Conservation (phyloP, 2,329 filamentous ascomycete species). For the Nemania sp. region DNA sequence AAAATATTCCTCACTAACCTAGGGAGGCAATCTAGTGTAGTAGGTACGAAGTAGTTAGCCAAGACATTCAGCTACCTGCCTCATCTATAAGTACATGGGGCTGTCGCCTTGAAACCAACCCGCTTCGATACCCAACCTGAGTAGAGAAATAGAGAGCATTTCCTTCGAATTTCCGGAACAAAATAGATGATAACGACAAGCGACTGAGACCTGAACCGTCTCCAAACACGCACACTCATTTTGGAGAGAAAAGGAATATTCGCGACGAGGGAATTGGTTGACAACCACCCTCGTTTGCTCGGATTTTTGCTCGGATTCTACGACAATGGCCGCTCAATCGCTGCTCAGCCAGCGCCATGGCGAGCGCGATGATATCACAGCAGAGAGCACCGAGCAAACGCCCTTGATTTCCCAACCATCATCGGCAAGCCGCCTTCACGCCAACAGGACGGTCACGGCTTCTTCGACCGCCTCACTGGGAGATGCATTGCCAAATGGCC, state of each 20-base stretch:
- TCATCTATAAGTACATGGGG: too few relatives aligned
- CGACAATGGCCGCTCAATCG: constrained; percentile 15
- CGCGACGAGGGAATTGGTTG: too few relatives aligned
- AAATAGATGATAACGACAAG: not conserved
- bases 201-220: not conserved
- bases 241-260: not conserved
- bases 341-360: not conserved
- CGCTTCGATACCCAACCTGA: too few relatives aligned
- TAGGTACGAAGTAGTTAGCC: too few relatives aligned
- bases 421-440: not conserved
- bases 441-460: not conserved
- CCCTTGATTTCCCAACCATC: constrained; percentile 9
- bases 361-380: constrained; percentile 9
- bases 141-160: too few relatives aligned
- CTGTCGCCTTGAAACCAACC: too few relatives aligned
- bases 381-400: constrained; percentile 18
- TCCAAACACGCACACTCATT: not conserved
- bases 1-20: too few relatives aligned
- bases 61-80: too few relatives aligned
- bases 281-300: too few relatives aligned
- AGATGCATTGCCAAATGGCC: constrained; percentile 6
- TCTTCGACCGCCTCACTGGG: constrained; percentile 10
- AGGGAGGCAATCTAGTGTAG: too few relatives aligned
- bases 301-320: too few relatives aligned
- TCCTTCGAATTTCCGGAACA: too few relatives aligned